Evolutionary conservation across 2,329 filamentous ascomycete species (phyloP), one percentile per base, ranked within the genome.

Genomic region (Ilyonectria sp.): DNA sequence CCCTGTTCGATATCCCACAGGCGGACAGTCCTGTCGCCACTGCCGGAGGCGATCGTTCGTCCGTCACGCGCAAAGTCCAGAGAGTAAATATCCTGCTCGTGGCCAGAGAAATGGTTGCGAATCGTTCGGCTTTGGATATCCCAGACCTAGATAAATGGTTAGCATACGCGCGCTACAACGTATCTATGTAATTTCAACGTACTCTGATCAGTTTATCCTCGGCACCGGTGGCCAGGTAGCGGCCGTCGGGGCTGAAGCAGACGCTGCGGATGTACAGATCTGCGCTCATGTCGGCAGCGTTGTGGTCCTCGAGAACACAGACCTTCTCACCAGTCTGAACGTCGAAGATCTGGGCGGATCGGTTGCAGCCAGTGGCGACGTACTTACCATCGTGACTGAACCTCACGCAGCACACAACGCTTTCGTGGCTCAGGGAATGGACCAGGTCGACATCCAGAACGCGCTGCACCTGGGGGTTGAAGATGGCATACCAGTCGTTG

Each of bases 291-390:
- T 97, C 94, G 10, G 76, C 73, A 52, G 94, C 93, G 52, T 88
- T 92, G 74, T 95, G 93, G 76, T 99, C 96, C 80, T 97, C 94
- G 37, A 98, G 86, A 66, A 96, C 92, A 73, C 94, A 96, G 60
- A 98, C 91, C 80, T 95, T 96, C 74, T 94, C 90, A 63, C 96
- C 96, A 17, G 90, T 93, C 75, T 90, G 87, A 47, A 98, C 95
- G 72, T 99, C 96, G 81, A 96, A 99, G 76, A 99, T 99, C 82
- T 98, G 95, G n/a, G 96, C 96, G n/a, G 94, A 97, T 71, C 95
- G 88, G 82, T 99, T 99, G 86, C 96, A 98, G 49, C 96, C 96
- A 6, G 96, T 99, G 8, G 96, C 96, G 62, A 99, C 93, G 75
- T 94, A 98, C 78, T 97, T 95, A 74, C 96, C 96, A 78, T 99